phyloP scores from a whole-genome alignment of 75 land plant species.

The Sequoiadendron giganteum region DNA sequence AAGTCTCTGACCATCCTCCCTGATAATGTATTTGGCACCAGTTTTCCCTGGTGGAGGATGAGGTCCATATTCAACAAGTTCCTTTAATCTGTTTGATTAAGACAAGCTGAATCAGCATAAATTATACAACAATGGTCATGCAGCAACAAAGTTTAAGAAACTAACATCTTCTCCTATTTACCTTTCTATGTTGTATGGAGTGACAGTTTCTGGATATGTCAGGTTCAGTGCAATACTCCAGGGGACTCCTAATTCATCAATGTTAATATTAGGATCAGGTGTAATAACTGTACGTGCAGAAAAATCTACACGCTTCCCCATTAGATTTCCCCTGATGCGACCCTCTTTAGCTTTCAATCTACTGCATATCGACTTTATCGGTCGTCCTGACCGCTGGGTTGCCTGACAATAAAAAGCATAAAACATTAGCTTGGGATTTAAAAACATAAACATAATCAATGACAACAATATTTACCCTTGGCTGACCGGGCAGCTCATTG shows the following conservation, averaged over 20 bases:
- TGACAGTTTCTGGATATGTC: constrained; percentile 98
- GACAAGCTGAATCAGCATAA: background rate
- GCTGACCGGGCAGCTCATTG: constrained; percentile 98
- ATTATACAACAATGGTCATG: background rate
- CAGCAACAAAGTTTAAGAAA: background rate
- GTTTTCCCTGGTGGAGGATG: constrained; percentile 99
- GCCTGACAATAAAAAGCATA: constrained; percentile 43
- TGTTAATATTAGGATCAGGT: constrained; percentile 97
- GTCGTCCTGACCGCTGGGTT: constrained; percentile 94
- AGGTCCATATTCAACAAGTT: constrained; percentile 98
- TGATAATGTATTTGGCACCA: constrained; percentile 90
- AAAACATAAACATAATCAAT: background rate
- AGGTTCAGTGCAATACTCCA: constrained; percentile 98
- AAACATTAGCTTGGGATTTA: background rate
- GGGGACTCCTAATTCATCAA: constrained; percentile 96
- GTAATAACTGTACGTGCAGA: constrained; percentile 98
- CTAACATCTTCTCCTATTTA: background rate
- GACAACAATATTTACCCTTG: constrained; percentile 59
- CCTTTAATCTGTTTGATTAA: constrained; percentile 68
- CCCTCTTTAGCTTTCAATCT: constrained; percentile 99
- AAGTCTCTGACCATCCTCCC: constrained; percentile 97
- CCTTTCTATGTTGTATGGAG: constrained; percentile 98
- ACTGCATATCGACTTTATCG: constrained; percentile 94
- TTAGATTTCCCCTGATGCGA: constrained; percentile 91
- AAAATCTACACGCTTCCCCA: constrained; percentile 99